A percentile compares a stretch with the other conserved stretches of the same genome.
Evolutionary conservation across 495 filamentous ascomycete genomes (phyloP).

Genomic region (Penicillium coffeae): DNA sequence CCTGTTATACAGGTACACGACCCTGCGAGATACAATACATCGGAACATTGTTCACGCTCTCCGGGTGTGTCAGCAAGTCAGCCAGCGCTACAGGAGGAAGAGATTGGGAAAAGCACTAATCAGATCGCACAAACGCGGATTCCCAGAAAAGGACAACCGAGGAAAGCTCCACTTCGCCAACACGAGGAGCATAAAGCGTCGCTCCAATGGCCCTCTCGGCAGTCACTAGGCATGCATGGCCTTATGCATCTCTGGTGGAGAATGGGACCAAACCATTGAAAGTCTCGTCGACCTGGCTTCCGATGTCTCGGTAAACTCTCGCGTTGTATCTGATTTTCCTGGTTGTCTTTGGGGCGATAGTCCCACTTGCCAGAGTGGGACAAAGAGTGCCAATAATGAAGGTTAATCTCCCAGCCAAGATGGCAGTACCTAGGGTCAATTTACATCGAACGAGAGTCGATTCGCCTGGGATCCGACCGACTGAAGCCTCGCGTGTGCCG

Average conservation of each 20-base stretch:
- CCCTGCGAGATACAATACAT: too few relatives aligned
- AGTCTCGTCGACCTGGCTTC: neutral
- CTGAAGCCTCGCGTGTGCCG: too few relatives aligned
- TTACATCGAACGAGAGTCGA: too few relatives aligned
- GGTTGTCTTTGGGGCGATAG: neutral
- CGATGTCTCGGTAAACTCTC: slow-evolving; percentile 6
- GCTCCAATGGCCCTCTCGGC: too few relatives aligned
- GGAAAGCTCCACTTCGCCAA: slow-evolving; percentile 7
- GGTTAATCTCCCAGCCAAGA: neutral
- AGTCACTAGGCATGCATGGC: too few relatives aligned
- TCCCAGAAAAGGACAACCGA: slow-evolving; percentile 12
- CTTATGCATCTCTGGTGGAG: slow-evolving; percentile 12
- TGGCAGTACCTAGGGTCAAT: too few relatives aligned
- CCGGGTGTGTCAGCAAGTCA: neutral
- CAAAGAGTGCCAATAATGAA: neutral
- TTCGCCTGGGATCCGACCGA: too few relatives aligned
- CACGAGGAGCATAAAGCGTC: too few relatives aligned
- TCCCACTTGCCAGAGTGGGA: neutral
- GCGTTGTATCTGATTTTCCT: slow-evolving; percentile 2
- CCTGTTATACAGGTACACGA: too few relatives aligned
- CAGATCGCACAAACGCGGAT: too few relatives aligned
- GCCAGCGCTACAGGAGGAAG: neutral
- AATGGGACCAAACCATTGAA: slow-evolving; percentile 12
- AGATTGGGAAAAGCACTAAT: too few relatives aligned
- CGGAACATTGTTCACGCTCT: neutral